Evolutionary conservation across 768 basidiomycete species (phyloP), one percentile per base, ranked within the genome.

Genomic region (Rhizopogon vinicolor): DNA sequence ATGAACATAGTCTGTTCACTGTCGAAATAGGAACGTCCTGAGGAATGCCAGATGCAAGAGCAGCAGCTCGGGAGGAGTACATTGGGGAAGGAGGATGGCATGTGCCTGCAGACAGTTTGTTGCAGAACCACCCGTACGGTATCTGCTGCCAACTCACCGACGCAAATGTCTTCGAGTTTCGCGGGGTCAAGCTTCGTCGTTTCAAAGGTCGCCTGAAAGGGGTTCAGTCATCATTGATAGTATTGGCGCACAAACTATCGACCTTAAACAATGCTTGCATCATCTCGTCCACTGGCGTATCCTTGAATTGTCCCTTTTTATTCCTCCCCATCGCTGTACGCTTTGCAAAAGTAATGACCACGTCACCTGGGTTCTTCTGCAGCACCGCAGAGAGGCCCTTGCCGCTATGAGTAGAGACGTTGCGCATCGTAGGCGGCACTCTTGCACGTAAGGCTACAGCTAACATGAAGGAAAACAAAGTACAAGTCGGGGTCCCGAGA

Each of bases 1-100:
- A 95, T 2, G 93, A 91, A 71, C 96, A 99, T 49, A 98, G 81
- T 54, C 96, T 79, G 71, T 99, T 99, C 52, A 98, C 84, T 10
- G 90, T 88, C 19, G 89, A 89, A 58, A 98, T 80, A n/a, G 95
- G 89, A 13, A 93, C 86, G 59, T 86, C 75, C 53, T 87, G 79
- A 3, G 94, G 96, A 60, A 97, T 89, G 12, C 93, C 94, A 28
- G 93, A 92, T 35, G 90, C 84, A 41, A 96, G 78, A 5, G 91
- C 90, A 29, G 93, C 92, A 44, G 92, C 90, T 33, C 93, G 78
- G 8, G 93, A 93, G 42, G 91, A 75, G 67, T 88, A 94, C 57
- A 85, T 78, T 22, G 89, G 89, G 0, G 88, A 91, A 9, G 88
- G 88, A 25, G 87, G 85, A 68, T 92, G 90, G 58, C 90, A 94